Evolutionary conservation across 495 filamentous ascomycete species (phyloP).

Genomic region (Hypomontagnella submonticulosa): DNA sequence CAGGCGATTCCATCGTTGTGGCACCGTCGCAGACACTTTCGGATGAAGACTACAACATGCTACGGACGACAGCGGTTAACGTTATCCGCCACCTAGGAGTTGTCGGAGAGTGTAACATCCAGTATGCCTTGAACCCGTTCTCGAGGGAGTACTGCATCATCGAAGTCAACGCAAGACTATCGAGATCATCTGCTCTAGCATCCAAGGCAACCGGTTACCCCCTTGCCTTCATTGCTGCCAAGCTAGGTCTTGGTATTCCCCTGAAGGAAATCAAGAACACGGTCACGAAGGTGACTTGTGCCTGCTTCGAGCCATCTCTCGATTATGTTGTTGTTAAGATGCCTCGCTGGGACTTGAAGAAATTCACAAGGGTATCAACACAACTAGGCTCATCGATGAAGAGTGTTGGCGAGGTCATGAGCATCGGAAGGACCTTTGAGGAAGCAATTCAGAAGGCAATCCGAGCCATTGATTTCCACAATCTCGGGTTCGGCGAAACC

Average conservation of each 20-base stretch:
- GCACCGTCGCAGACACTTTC: slow-evolving; percentile 96
- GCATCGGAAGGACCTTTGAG: slow-evolving; percentile 95
- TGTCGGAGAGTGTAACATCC: slow-evolving; percentile 98
- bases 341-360: slow-evolving; percentile 98
- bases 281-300: slow-evolving; percentile 94
- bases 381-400: slow-evolving; percentile 98
- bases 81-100: slow-evolving; percentile 97
- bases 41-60: slow-evolving; percentile 99
- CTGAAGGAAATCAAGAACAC: slow-evolving; percentile 97
- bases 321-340: slow-evolving; percentile 99
- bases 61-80: slow-evolving; percentile 97
- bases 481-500: slow-evolving; percentile 94
- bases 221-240: slow-evolving; percentile 94
- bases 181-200: slow-evolving; percentile 91
- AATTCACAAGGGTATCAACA: slow-evolving; percentile 95
- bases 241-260: slow-evolving; percentile 92
- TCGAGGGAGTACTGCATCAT: slow-evolving; percentile 98
- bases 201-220: slow-evolving; percentile 98
- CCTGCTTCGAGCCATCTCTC: slow-evolving; percentile 98
- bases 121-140: slow-evolving; percentile 97
- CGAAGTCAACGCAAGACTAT: slow-evolving; percentile 97
- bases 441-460: slow-evolving; percentile 99
- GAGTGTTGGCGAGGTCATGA: slow-evolving; percentile 99
- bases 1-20: slow-evolving; percentile 97
- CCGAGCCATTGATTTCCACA: slow-evolving; percentile 91